Conservation (phyloP, 2,329 filamentous ascomycete species). For the Phaeosphaeria sp. region DNA sequence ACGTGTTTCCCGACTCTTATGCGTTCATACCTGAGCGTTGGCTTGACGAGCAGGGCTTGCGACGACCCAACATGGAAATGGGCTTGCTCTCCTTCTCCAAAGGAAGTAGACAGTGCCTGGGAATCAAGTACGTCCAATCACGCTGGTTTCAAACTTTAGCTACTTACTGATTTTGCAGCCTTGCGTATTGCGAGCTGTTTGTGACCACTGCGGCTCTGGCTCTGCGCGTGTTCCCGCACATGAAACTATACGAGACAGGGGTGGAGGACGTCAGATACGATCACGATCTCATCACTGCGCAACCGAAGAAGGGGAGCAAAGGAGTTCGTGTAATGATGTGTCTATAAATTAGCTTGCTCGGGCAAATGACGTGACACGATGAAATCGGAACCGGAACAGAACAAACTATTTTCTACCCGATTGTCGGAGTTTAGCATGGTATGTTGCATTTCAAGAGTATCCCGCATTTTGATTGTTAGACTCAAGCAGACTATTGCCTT, state of each 20-base stretch:
- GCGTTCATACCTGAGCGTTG: slow-evolving; percentile 32
- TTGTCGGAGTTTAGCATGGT: background rate
- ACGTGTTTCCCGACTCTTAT: slow-evolving; percentile 20
- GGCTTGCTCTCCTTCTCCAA: slow-evolving; percentile 11
- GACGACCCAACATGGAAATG: slow-evolving; percentile 7
- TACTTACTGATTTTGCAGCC: background rate
- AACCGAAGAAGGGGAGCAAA: slow-evolving; percentile 2
- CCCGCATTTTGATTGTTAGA: background rate
- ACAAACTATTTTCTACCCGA: background rate
- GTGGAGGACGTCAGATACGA: slow-evolving; percentile 2
- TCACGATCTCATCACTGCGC: slow-evolving; percentile 3
- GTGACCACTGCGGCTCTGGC: background rate
- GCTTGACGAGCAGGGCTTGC: slow-evolving; percentile 14
- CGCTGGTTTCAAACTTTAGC: background rate
- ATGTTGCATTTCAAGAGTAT: background rate
- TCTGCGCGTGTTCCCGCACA: background rate
- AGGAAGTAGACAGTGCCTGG: slow-evolving; percentile 15
- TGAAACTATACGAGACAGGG: slow-evolving; percentile 1
- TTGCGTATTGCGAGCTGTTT: slow-evolving; percentile 4
- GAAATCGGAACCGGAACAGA: slow-evolving; percentile 1
- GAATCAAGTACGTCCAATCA: background rate
- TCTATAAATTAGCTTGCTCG: background rate
- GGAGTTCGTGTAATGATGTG: slow-evolving; percentile 1
- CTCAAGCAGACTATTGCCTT: background rate
- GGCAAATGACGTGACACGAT: slow-evolving; percentile 1